Percentiles rank a stretch among this genome's conserved stretches.
These are phyloP conservation scores for Endoconidiophora laricicola DNA, from an alignment of 2,329 filamentous ascomycete species.

Conservation along the genomic window DNA sequence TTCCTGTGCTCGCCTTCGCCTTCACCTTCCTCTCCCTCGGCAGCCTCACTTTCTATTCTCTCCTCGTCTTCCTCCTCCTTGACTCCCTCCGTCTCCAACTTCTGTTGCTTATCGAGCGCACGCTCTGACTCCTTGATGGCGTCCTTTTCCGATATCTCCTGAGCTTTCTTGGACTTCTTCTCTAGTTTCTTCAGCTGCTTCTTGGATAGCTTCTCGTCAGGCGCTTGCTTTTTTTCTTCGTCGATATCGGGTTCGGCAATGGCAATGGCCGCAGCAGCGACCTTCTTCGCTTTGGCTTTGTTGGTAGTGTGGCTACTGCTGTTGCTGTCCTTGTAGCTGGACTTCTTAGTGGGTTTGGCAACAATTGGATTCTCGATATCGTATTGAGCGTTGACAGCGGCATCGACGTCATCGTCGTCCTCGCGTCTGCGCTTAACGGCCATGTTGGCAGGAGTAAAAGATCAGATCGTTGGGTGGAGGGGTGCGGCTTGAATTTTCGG, in stretches of 20 bases:
- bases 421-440: slow-evolving; percentile 13
- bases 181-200: slow-evolving; percentile 20
- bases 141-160: slow-evolving; percentile 21
- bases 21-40: slow-evolving; percentile 15
- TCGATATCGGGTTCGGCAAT: not conserved
- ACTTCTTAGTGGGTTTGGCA: slow-evolving; percentile 16
- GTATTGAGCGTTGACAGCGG: slow-evolving; percentile 14
- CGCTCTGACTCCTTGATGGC: slow-evolving; percentile 14
- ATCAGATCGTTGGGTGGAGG: not conserved
- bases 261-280: slow-evolving; percentile 12
- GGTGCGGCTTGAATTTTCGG: not conserved
- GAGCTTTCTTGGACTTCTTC: slow-evolving; percentile 18
- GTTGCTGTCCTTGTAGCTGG: not conserved
- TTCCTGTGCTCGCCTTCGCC: slow-evolving; percentile 15
- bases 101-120: slow-evolving; percentile 14
- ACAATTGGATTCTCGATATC: slow-evolving; percentile 16
- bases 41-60: slow-evolving; percentile 17
- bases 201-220: slow-evolving; percentile 14
- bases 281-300: slow-evolving; percentile 14
- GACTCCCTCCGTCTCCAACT: slow-evolving; percentile 15
- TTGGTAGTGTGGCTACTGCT: not conserved
- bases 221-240: not conserved
- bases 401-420: slow-evolving; percentile 15
- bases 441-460: not conserved
- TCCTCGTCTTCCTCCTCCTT: slow-evolving; percentile 13